A percentile compares a stretch with the other conserved stretches of the same genome.
phyloP scores from a whole-genome alignment of 192 early-diverging fungal genomes.

The Gonapodya sp. region DNA sequence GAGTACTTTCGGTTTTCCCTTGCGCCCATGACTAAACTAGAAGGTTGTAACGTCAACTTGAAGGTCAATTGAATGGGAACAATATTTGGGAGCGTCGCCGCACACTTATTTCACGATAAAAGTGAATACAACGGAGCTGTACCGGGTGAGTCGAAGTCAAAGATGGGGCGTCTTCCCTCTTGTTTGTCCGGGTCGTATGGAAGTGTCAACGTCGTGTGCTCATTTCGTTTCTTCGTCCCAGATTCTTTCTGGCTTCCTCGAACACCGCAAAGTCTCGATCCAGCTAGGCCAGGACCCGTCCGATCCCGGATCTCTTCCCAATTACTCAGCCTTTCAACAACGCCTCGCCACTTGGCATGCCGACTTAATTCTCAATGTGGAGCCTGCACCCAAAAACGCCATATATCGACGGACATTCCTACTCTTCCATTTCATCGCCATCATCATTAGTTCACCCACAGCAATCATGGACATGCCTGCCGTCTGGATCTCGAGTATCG shows the following conservation, averaged over 20 bases:
- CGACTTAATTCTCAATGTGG: not conserved
- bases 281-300: not conserved
- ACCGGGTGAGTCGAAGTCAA: not conserved
- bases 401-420: not conserved
- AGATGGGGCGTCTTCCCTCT: too few relatives aligned
- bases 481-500: not conserved
- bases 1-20: not conserved
- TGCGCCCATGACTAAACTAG: too few relatives aligned
- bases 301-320: not conserved
- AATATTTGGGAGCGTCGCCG: not conserved
- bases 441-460: not conserved
- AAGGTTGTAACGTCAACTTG: too few relatives aligned
- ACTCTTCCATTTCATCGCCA: not conserved
- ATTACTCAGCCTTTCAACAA: not conserved
- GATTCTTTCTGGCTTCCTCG: not conserved
- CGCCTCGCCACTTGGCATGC: not conserved
- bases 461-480: not conserved
- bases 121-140: not conserved
- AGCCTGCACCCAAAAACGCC: not conserved
- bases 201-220: not conserved
- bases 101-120: not conserved
- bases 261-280: not conserved
- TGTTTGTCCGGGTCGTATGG: not conserved
- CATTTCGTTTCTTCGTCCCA: too few relatives aligned
- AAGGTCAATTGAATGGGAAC: not conserved